Evolutionary conservation across 441 rosid species (phyloP).

Genomic region (Croton laevigatus): DNA sequence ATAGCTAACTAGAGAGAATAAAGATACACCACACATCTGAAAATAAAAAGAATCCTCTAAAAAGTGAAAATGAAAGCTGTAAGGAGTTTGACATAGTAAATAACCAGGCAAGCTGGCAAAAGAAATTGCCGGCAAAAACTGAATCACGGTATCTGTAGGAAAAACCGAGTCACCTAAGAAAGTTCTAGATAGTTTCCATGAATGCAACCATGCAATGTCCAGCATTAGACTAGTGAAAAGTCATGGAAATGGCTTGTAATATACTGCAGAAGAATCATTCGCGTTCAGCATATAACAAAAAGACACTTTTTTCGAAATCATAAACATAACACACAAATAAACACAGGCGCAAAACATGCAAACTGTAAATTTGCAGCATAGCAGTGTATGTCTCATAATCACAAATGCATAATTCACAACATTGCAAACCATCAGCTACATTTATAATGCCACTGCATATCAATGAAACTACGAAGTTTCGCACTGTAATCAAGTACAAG

Average conservation of each 20-base stretch:
- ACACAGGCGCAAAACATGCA: constrained; percentile 6
- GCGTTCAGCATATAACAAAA: not conserved
- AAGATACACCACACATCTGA: not conserved
- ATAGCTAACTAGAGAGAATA: not conserved
- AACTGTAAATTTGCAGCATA: not conserved
- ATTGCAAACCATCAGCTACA: constrained; percentile 13
- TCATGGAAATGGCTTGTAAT: not conserved
- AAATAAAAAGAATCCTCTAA: not conserved
- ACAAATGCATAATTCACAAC: not conserved
- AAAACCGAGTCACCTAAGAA: not conserved
- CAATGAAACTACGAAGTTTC: not conserved
- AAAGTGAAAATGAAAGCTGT: not conserved
- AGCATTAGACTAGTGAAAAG: not conserved
- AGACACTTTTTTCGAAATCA: not conserved
- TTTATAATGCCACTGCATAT: not conserved
- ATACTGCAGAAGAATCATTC: not conserved
- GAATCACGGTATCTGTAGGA: not conserved
- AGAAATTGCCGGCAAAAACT: not conserved
- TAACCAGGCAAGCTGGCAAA: not conserved
- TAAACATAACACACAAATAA: not conserved
- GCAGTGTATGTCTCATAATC: not conserved
- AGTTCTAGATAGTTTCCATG: not conserved
- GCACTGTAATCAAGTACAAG: not conserved
- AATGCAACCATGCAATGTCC: not conserved
- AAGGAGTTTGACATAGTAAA: not conserved